Evolutionary conservation across 1,139 yeast species (phyloP), one percentile per base, ranked within the genome.

Genomic region (Hansenula anomala): DNA sequence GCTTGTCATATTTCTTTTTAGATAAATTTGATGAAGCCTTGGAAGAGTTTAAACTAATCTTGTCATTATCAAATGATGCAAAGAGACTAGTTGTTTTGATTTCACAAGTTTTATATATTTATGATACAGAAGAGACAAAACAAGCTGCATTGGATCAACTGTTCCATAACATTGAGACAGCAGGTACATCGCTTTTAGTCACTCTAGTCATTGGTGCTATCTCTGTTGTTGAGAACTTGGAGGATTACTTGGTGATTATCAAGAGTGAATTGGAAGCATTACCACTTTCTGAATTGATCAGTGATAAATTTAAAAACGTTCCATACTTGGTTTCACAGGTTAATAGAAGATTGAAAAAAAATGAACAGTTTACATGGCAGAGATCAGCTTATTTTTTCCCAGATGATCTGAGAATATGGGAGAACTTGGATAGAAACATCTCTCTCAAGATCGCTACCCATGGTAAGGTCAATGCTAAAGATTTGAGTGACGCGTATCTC

Each of bases 171-270:
- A 76, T 89, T 34, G 83, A 75, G 44, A 69, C 64, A 13, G 63
- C 75, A 40, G 95, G 94, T 0, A 68, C 84, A 2, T 75, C 87
- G 1, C 62, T 87, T 34, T 57, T 78, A 24, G 78, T 86, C 9
- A 80, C 86, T 0, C 59, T 89, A 38, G 75, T 89, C 0, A 67
- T 90, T 34, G 96, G 96, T 6, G 92, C 95, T 0, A 79, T 90
- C 32, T 80, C 95, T 0, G 59, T 90, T 6, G 69, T 78, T 14
- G 89, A 86, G 37, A 64, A 74, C 36, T 65, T 78, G 47, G 68
- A 65, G 1, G 88, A 83, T 23, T 71, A 85, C 47, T 63, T 75
- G 33, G 75, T 69, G 2, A 80, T 94, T 0, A 73, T 87, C 16
- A 72, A 72, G 39, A 84, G 80, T 20, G 96, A 88, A 56, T 63